Base-by-base conservation (phyloP, 2,329 filamentous ascomycete genomes). In the Neonectria ditissima region DNA sequence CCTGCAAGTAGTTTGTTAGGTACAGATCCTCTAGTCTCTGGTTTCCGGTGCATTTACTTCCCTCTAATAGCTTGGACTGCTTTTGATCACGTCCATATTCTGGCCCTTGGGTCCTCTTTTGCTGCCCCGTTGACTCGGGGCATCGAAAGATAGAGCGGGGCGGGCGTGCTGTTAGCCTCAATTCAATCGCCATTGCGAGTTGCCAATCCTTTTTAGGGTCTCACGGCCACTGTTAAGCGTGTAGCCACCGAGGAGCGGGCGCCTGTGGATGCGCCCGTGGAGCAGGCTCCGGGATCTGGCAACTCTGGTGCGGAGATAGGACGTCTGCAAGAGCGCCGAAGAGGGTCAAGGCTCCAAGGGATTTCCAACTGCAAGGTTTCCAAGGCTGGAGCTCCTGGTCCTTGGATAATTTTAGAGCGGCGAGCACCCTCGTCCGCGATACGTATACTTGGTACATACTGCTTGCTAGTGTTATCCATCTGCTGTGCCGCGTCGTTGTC, bases 231-330 rank as follows among this genome's bases (percentile, higher is more conserved):
- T 61, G 47, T 52, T 63, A 63, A 72, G 68, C 66, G 61, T 57
- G 61, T 66, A 54, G 55, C 60, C 69, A 68, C 66, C 67, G 55
- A 63, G 51, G 62, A 69, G 70, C 66, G 65, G 70, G 70, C 68
- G 64, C 68, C 68, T 48, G 69, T 72, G 69, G 70, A 62, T 63
- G 65, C 53, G 56, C 32, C 30, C 57, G 69, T 71, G 69, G 69
- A 59, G 69, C 55, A 54, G 6, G 50, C 34, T 55, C 45, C 55
- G 56, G 65, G 65, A 60, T 65, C 39, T 63, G 43, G 55, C 39
- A 65, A 56, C 48, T 65, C 66, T 66, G 59, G 62, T 55, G 61
- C 54, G 58, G 37, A 51, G 50, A 54, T 59, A 57, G 51, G 65
- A 69, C 52, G 63, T 56, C 62, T 62, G 66, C 47, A 51, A 34